A percentile compares a stretch with the other conserved stretches of the same genome.
Conservation (phyloP, 768 basidiomycete species). For the Astraeus odoratus region DNA sequence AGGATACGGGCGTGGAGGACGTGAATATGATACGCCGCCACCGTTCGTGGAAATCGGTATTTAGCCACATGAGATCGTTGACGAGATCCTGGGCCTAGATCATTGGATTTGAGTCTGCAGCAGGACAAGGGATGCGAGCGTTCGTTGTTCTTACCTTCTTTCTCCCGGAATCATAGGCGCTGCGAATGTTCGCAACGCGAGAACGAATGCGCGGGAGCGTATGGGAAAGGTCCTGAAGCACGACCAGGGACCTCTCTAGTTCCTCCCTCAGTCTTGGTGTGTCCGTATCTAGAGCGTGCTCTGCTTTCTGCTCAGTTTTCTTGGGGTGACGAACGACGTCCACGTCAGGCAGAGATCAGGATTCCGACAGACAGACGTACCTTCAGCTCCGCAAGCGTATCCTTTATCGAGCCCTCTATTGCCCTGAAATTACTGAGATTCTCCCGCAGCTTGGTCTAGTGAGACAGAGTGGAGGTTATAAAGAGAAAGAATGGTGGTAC, state of each 20-base stretch:
- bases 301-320: constrained; percentile 54
- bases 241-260: constrained; percentile 53
- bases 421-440: constrained; percentile 70
- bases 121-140: background rate
- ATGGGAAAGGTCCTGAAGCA: constrained; percentile 49
- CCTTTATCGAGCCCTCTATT: constrained; percentile 62
- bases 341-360: background rate
- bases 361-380: constrained; percentile 28
- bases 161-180: constrained; percentile 67
- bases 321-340: constrained; percentile 17
- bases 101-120: background rate
- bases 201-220: constrained; percentile 54
- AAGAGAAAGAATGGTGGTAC: background rate
- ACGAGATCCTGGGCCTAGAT: constrained; percentile 58
- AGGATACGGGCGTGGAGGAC: constrained; percentile 62
- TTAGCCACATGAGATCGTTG: constrained; percentile 64
- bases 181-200: constrained; percentile 55
- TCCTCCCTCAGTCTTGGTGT: constrained; percentile 56
- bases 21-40: constrained; percentile 73
- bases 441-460: constrained; percentile 59
- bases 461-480: background rate
- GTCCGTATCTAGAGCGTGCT: constrained; percentile 49
- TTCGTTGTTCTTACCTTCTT: constrained; percentile 44
- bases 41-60: constrained; percentile 71
- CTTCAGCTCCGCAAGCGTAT: constrained; percentile 53